Percentiles rank a stretch among this genome's conserved stretches.
Conservation (phyloP, 108 stramenopile species). For the Nannochloropsis oceanica region DNA sequence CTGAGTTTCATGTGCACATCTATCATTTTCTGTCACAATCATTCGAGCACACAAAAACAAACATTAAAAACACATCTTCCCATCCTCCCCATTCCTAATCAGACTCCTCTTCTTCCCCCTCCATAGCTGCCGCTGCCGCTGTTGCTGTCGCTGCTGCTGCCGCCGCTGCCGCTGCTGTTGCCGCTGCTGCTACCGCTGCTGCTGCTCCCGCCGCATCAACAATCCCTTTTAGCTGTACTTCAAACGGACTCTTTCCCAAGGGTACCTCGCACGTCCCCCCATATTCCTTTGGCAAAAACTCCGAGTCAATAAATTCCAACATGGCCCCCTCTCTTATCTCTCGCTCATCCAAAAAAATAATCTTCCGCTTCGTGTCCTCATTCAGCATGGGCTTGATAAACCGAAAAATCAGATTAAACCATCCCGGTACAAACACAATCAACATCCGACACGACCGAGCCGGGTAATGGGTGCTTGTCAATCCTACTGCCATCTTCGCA, state of each 20-base stretch:
- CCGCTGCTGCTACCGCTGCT: neutral
- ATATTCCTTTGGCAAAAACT: neutral
- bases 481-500: conserved; percentile 9
- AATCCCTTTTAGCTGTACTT: neutral
- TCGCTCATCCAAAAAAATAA: neutral
- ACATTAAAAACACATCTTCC: neutral
- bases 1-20: too few species aligned
- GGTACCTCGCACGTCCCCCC: neutral
- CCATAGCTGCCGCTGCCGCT: neutral
- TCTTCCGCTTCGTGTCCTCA: conserved; percentile 13
- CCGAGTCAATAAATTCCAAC: neutral
- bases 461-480: conserved; percentile 22
- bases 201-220: neutral
- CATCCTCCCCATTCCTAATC: neutral
- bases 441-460: conserved; percentile 3
- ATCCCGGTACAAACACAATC: conserved; percentile 5
- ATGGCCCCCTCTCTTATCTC: neutral
- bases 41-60: too few species aligned
- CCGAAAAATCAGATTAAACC: conserved; percentile 16
- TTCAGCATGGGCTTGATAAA: conserved; percentile 13
- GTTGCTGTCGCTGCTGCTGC: neutral
- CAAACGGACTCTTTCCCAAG: neutral
- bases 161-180: too few species aligned
- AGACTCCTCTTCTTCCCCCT: neutral
- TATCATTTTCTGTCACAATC: too few species aligned